Base-by-base conservation (phyloP, 371 early-diverging fungal species). In the Zancudomyces culisetae region DNA sequence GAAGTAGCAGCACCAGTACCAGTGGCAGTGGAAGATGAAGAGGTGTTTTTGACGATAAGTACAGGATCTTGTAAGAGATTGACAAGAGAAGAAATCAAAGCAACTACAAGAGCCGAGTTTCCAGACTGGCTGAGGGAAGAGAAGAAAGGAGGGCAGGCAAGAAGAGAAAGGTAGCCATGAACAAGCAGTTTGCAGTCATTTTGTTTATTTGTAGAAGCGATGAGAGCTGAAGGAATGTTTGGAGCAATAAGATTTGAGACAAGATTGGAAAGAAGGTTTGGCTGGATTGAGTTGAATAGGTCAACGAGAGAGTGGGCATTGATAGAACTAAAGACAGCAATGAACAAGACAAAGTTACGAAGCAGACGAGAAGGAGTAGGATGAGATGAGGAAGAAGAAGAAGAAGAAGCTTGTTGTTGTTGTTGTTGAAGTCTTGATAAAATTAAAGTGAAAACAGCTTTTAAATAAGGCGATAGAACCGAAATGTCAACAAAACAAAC, bases 211-310 rank as follows among this genome's bases (percentile, higher is more conserved):
- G 35, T 35, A 10, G 35, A 35, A 6, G 35, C 35, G 35, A 35
- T 74, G 29, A 70, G 62, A n/a, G 85, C 60, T 42, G 71, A 70
- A 27, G 68, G 73, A 8, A 88, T 57, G 42, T 83, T 81, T 3
- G 80, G 77, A 22, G 87, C 60, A 43, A 91, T 60, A 27, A 89
- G 70, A 12, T 73, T 70, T 40, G 68, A 69, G 58, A 85, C 54
- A 43, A 93, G 64, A 39, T 79, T 74, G 1, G 73, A 73, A 65
- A 90, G 84, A 49, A 90, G 63, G 74, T 66, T 72, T 1, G 79
- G 74, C 64, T 91, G 90, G 41, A 95, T 71, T 24, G 63, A 55
- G 46, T 95, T 87, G 62, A 86, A 78, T 0, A 79, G 64, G 13
- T 71, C 69, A 52, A 91, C 66, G 42, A 88, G 30, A 66, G 23